Conservation (phyloP, 2,329 filamentous ascomycete species). For the Ophiostoma fasciatum region DNA sequence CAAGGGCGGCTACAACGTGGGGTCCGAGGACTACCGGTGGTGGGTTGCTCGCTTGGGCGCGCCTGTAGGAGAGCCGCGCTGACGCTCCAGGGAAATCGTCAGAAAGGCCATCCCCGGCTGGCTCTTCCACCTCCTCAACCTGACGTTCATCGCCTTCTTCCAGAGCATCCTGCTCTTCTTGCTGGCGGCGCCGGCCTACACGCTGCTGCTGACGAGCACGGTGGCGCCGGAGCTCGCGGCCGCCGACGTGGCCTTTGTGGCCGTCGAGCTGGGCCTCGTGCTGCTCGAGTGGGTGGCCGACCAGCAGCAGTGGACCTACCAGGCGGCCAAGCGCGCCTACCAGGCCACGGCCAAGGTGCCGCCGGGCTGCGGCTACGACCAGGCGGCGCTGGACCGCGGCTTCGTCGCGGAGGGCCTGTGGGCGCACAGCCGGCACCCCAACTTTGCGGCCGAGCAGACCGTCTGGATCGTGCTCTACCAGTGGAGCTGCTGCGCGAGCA, state of each 20-base stretch:
- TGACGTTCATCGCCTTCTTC: slow-evolving; percentile 72
- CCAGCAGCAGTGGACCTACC: slow-evolving; percentile 85
- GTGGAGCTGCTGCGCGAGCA: slow-evolving; percentile 67
- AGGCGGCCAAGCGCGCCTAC: slow-evolving; percentile 67
- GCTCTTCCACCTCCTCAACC: slow-evolving; percentile 72
- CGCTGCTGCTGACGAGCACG: slow-evolving; percentile 58
- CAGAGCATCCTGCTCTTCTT: slow-evolving; percentile 73
- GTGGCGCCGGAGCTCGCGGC: slow-evolving; percentile 35
- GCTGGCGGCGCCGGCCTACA: slow-evolving; percentile 64
- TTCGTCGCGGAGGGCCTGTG: slow-evolving; percentile 77
- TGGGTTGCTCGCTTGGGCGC: slow-evolving; percentile 11
- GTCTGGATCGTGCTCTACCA: slow-evolving; percentile 83
- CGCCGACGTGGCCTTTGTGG: slow-evolving; percentile 33
- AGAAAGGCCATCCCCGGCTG: slow-evolving; percentile 46
- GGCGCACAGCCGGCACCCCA: slow-evolving; percentile 81
- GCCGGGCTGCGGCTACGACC: slow-evolving; percentile 36
- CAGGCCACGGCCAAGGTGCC: slow-evolving; percentile 58
- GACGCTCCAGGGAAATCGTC: slow-evolving; percentile 47
- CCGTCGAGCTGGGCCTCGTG: slow-evolving; percentile 33
- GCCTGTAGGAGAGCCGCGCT: no score
- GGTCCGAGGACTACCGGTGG: slow-evolving; percentile 94
- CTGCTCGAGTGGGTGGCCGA: slow-evolving; percentile 69
- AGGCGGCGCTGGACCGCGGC: slow-evolving; percentile 73
- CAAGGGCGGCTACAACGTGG: slow-evolving; percentile 77
- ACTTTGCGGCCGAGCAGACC: slow-evolving; percentile 83